phyloP scores from a whole-genome alignment of 352 stramenopile species.

The Paralagenidium karlingii region DNA sequence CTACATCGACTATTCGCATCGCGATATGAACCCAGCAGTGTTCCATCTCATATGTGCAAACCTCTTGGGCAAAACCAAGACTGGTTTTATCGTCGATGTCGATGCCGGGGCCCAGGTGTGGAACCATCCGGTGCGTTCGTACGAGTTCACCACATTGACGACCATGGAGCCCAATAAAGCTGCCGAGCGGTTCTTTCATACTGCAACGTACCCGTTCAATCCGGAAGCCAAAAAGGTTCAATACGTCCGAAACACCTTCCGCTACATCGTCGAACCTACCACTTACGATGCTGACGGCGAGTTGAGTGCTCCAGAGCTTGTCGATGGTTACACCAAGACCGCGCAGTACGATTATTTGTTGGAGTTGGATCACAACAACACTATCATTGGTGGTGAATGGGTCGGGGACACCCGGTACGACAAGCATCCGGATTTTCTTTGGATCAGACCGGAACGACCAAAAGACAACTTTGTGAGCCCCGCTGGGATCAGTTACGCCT shows the following conservation, averaged over 20 bases:
- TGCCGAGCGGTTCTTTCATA: slow-evolving; percentile 22
- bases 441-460: too few relatives aligned
- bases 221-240: slow-evolving; percentile 17
- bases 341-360: slow-evolving; percentile 27
- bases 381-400: slow-evolving; percentile 31
- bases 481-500: too few relatives aligned
- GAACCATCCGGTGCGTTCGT: slow-evolving; percentile 46
- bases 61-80: slow-evolving; percentile 20
- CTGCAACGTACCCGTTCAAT: slow-evolving; percentile 41
- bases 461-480: slow-evolving; percentile 14
- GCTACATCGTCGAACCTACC: slow-evolving; percentile 14
- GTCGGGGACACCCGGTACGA: slow-evolving; percentile 14
- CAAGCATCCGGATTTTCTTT: slow-evolving; percentile 31
- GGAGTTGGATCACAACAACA: slow-evolving; percentile 17
- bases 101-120: slow-evolving; percentile 21
- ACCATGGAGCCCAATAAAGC: slow-evolving; percentile 17
- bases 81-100: slow-evolving; percentile 28
- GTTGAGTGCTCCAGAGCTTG: slow-evolving; percentile 6
- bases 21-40: slow-evolving; percentile 34
- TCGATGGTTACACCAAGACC: slow-evolving; percentile 11
- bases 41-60: slow-evolving; percentile 34
- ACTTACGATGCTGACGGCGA: background rate
- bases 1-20: slow-evolving; percentile 18
- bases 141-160: slow-evolving; percentile 15
- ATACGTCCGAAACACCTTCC: slow-evolving; percentile 26